These are phyloP conservation scores for Aristolochia californica DNA, from an alignment of 164 flowering plant species.

Conservation along the genomic window DNA sequence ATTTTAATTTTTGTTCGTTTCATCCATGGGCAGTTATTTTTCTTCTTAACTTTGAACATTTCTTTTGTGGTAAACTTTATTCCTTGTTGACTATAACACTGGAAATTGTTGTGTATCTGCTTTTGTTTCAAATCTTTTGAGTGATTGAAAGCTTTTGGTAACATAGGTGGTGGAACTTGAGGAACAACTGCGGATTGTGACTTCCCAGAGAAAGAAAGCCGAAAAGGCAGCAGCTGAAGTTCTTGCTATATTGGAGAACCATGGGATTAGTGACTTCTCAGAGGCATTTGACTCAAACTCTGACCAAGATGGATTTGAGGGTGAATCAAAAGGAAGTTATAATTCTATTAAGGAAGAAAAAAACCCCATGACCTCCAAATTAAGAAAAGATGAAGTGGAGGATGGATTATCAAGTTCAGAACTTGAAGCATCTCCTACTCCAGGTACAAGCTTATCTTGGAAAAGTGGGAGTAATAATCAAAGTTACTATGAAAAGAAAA, in stretches of 20 bases:
- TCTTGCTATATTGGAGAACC: conserved; percentile 56
- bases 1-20: no score
- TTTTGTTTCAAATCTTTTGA: background rate
- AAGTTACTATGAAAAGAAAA: conserved; percentile 30
- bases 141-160: background rate
- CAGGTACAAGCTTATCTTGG: conserved; percentile 73
- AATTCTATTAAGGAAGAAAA: conserved; percentile 19
- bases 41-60: no score
- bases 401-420: conserved; percentile 44
- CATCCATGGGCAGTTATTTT: no score
- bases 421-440: conserved; percentile 30
- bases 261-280: conserved; percentile 48
- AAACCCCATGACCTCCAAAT: conserved; percentile 19
- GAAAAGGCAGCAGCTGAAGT: conserved; percentile 75
- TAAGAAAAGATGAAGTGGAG: conserved; percentile 11
- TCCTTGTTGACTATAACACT: no score
- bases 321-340: conserved; percentile 24
- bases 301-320: conserved; percentile 33
- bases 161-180: conserved; percentile 66
- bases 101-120: no score
- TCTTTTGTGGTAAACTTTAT: background rate
- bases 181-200: conserved; percentile 61
- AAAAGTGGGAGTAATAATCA: conserved; percentile 36
- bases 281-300: conserved; percentile 51
- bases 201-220: conserved; percentile 66